Base-by-base conservation (phyloP, 176 grass and related monocot genomes). In the Otatea glauca region DNA sequence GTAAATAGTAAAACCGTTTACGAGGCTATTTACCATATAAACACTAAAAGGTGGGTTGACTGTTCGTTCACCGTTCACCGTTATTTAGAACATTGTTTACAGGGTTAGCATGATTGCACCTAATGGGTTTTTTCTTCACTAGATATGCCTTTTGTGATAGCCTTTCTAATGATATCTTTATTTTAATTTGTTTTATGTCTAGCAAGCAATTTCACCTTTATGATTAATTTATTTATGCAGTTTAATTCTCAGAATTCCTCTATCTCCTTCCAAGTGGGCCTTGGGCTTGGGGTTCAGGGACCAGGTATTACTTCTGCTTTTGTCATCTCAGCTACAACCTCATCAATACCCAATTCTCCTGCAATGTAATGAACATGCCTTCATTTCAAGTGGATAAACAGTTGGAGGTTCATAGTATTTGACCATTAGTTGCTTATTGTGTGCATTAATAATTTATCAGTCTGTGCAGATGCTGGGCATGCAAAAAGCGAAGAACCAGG, bases 171-270 rank as follows among this genome's bases (percentile, higher is more conserved):
- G 35, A 58, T 74, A 24, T 56, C 20, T 75, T 58, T 60, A 20
- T 18, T 58, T 80, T 77, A 65, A 5, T 54, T 74, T 51, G n/a
- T 37, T 81, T 80, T 65, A 13, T 51, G 21, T 71, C 29, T 53
- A 27, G 17, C 42, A 25, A 24, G 61, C 21, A 53, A 7, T 79
- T 66, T n/a, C 35, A 18, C 25, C 39, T 70, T 72, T 68, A 61
- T 90, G 59, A 87, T 83, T 76, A 29, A 39, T 77, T 81, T 79
- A n/a, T 90, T 74, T 75, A 54, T 91, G 81, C 88, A 96, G 92
- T 92, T 96, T 76, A 95, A 86, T 91, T 80, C 93, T 87, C 97
- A 99, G 89, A 91, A 41, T 76, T 76, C 85, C 54, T 83, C 91
- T 77, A 68, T 92, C 53, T 65, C 91, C 61, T 81, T 91, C 70